phyloP scores from a whole-genome alignment of 768 basidiomycete species.

The Hygrophoropsis aurantiaca region DNA sequence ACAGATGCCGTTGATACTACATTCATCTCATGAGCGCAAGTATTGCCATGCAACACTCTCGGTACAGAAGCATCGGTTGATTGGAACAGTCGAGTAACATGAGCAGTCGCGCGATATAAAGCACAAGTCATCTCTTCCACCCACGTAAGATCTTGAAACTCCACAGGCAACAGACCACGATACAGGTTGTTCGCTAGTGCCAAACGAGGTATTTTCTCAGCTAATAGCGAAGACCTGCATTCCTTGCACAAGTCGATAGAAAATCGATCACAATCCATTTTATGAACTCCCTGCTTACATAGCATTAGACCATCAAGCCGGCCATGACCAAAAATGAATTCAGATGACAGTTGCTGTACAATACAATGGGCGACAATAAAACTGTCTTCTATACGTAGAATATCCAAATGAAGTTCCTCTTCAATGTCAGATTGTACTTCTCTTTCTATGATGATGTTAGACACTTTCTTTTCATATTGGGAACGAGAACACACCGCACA shows the following conservation, averaged over 20 bases:
- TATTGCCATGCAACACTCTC: slow-evolving; percentile 31
- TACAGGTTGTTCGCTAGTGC: not conserved
- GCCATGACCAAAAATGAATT: not conserved
- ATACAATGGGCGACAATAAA: not conserved
- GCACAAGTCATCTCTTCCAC: slow-evolving; percentile 31
- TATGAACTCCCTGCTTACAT: not conserved
- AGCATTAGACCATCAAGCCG: not conserved
- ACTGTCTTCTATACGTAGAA: not conserved
- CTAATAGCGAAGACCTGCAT: not conserved
- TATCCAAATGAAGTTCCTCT: too few relatives aligned
- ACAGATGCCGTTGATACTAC: slow-evolving; percentile 25
- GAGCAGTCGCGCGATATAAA: slow-evolving; percentile 23
- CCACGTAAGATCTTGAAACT: slow-evolving; percentile 18
- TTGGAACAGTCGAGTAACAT: slow-evolving; percentile 24
- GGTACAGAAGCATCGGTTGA: slow-evolving; percentile 22
- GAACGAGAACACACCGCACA: too few relatives aligned
- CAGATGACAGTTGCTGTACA: not conserved
- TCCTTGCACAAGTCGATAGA: not conserved
- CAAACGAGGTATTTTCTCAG: not conserved
- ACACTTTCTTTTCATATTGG: too few relatives aligned
- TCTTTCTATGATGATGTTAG: too few relatives aligned
- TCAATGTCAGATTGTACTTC: too few relatives aligned
- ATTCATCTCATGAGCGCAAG: slow-evolving; percentile 35
- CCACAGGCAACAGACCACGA: not conserved
- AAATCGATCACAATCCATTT: too few relatives aligned